Conservation (phyloP, 2,329 filamentous ascomycete species). For the Arthrinium phaeospermum region DNA sequence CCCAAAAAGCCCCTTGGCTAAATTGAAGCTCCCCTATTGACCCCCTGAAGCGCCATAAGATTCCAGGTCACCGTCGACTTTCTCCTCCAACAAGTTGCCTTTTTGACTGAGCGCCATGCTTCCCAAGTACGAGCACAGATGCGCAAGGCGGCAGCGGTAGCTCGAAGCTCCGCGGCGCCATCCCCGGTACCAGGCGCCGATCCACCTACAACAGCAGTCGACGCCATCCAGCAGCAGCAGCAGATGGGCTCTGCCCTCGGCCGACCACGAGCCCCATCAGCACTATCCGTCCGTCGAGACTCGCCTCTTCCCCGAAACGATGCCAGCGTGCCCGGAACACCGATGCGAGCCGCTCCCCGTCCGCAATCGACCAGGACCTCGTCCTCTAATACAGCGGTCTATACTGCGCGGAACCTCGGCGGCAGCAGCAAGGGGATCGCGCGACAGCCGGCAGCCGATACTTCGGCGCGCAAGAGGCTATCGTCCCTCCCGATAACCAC, state of each 20-base stretch:
- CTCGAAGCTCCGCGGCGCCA: conserved; percentile 60
- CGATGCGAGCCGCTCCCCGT: conserved; percentile 49
- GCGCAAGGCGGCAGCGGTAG: conserved; percentile 70
- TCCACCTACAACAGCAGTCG: conserved; percentile 45
- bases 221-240: conserved; percentile 59
- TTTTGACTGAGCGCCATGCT: conserved; percentile 89
- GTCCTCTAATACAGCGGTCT: conserved; percentile 52
- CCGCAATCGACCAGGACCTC: conserved; percentile 54
- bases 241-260: conserved; percentile 53
- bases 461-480: conserved; percentile 47
- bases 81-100: conserved; percentile 89
- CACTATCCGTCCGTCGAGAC: conserved; percentile 63
- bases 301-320: conserved; percentile 59
- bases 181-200: conserved; percentile 62
- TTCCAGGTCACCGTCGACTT: conserved; percentile 90
- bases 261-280: conserved; percentile 54
- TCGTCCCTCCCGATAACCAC: conserved; percentile 51
- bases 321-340: conserved; percentile 48
- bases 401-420: conserved; percentile 42
- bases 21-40: conserved; percentile 26
- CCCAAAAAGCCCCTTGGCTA: conserved; percentile 24
- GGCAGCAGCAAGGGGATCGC: conserved; percentile 39
- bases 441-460: conserved; percentile 29
- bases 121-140: conserved; percentile 91
- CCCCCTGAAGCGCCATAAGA: conserved; percentile 63